phyloP scores from a whole-genome alignment of 2,329 filamentous ascomycete genomes.

The Ophiocordyceps camponoti-leonardi region DNA sequence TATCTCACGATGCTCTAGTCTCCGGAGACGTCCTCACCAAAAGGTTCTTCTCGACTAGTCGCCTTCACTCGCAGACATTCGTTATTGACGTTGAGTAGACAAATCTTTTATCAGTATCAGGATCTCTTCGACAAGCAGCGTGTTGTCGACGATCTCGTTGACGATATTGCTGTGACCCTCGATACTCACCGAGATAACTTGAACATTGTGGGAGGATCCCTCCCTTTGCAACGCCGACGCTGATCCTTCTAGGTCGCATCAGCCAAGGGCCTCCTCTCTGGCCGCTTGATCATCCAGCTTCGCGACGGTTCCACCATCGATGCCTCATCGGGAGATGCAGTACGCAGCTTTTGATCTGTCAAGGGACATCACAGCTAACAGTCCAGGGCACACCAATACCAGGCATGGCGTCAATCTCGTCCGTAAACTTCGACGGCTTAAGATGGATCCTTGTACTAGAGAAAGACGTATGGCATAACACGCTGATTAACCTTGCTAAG shows the following conservation, averaged over 20 bases:
- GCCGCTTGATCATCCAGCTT: conserved; percentile 31
- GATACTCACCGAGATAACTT: conserved; percentile 44
- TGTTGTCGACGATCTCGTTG: conserved; percentile 54
- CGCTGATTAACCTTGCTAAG: not conserved
- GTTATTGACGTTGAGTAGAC: conserved; percentile 26
- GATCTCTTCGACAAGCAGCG: conserved; percentile 52
- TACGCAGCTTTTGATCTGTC: conserved; percentile 3
- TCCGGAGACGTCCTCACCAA: conserved; percentile 41
- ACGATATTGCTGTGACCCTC: conserved; percentile 57
- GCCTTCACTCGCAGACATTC: not conserved
- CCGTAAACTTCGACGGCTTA: conserved; percentile 28
- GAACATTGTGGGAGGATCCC: conserved; percentile 41
- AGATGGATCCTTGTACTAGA: conserved; percentile 60
- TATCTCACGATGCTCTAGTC: conserved; percentile 40
- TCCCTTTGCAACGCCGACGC: not conserved
- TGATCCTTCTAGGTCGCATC: conserved; percentile 41
- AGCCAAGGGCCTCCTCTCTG: conserved; percentile 54
- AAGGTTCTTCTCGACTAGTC: conserved; percentile 23
- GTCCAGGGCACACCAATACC: conserved; percentile 42
- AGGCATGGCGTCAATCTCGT: conserved; percentile 26
- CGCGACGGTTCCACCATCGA: conserved; percentile 23
- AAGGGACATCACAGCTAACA: conserved; percentile 4
- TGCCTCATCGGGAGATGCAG: conserved; percentile 12
- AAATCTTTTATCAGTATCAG: conserved; percentile 65
- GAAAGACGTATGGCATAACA: conserved; percentile 43